Evolutionary conservation across 768 basidiomycete genomes (phyloP), one percentile per base, ranked within the genome.

Genomic region (Gloeopeniophorella convolvens): DNA sequence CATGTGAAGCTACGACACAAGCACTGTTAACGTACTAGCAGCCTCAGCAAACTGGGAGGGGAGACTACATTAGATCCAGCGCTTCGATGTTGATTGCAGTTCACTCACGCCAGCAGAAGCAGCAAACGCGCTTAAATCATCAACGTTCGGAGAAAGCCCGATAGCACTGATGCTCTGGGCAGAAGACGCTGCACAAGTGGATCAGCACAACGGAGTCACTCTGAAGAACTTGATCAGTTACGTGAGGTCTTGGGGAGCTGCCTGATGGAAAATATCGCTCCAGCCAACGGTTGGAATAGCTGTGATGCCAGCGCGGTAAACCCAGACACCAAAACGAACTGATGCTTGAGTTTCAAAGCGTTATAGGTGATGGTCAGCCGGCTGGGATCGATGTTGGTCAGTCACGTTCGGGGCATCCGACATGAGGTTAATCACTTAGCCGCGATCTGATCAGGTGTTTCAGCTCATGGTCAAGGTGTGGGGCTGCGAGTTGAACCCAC

Each of bases 251-350:
- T 71, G 59, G 61, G 36, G 30, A 60, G 55, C 33, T 65, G 53
- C 39, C 47, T 57, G 28, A 61, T 44, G 32, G 67, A 56, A 41
- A 70, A 60, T n/a, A 70, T 33, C 11, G 64, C 62, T 54, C 64
- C 66, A 57, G 83, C 76, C 4, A 86, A 62, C 4, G 83, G 80
- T 58, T 83, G 83, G 27, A 81, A 74, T 0, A 75, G 45, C 45
- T 74, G 67, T 9, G 74, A 70, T 23, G 65, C 58, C 10, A 76
- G 27, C 0, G 75, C 77, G 1, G 75, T 74, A 2, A 78, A 35
- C 0, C 75, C 63, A 4, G 84, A 85, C 61, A 73, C 59, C 48
- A 75, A 66, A 8, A 86, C 65, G 33, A 84, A 60, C 36, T 71
- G 68, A 61, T 85, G 83, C 53, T 69, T 77, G 54, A 77, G 74